These are phyloP conservation scores for Diaporthe destruens DNA, from an alignment of 2,329 filamentous ascomycete genomes.

Conservation along the genomic window DNA sequence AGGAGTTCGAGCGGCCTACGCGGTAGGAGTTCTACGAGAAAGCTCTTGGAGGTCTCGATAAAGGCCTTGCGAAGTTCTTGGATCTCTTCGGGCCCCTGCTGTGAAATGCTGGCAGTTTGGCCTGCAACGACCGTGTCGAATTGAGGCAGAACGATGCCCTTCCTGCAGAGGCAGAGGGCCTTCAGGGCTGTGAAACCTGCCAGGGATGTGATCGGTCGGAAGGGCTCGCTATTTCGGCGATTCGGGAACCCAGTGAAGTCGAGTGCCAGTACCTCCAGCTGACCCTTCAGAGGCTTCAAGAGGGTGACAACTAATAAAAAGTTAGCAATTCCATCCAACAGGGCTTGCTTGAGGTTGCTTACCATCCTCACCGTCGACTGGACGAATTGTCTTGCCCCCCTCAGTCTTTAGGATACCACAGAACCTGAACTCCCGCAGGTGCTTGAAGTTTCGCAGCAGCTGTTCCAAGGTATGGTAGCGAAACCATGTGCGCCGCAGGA, in stretches of 20 bases:
- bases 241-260: neutral
- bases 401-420: no score
- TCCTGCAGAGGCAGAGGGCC: fast-evolving
- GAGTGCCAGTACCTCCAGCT: neutral
- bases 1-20: neutral
- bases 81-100: no score
- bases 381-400: neutral
- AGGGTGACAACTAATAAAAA: neutral
- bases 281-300: neutral
- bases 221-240: no score
- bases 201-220: neutral
- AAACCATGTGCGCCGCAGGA: neutral
- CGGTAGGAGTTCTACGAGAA: neutral
- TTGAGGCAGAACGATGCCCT: neutral
- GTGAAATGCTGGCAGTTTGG: no score
- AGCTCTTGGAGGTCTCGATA: neutral
- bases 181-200: neutral
- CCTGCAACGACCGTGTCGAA: neutral
- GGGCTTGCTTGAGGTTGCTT: neutral
- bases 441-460: neutral
- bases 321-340: neutral
- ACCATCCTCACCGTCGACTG: neutral
- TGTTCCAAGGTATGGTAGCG: neutral
- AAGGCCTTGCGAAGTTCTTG: no score
- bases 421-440: neutral